Base-by-base conservation (phyloP, 2,329 filamentous ascomycete species). In the Sclerotiophoma versabilis region DNA sequence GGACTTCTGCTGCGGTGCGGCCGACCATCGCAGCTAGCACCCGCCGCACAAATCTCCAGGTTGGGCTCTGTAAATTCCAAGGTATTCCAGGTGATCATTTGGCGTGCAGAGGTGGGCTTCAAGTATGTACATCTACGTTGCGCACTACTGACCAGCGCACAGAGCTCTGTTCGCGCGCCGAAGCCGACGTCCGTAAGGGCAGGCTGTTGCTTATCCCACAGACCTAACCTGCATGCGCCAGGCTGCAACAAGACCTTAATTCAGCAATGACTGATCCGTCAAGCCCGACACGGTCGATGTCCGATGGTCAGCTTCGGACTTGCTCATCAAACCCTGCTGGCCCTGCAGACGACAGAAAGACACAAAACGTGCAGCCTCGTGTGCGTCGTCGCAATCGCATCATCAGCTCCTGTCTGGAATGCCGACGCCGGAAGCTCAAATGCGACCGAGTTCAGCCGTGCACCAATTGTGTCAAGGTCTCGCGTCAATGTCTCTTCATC, bases 401-500 rank as follows among this genome's bases (percentile, higher is more conserved):
- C 22, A 76, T 76, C 44, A 74, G 68, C 14, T 75, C 72, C 5
- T 76, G 74, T 47, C 67, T 76, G 15, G 74, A 76, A 58, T 76
- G 73, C 69, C 83, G 90, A 32, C 84, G 89, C 19, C 83, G 90
- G 33, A 93, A 93, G 75, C 79, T 92, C 50, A 91, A 90, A 72
- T 93, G 90, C 76, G 87, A 91, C 77, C 91, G 90, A 69, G 75
- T 80, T 17, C 83, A 88, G 44, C 88, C 90, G 56, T 93, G 90
- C 70, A 81, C 80, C 59, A 90, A 90, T 72, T 89, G 86, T 73
- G 75, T 73, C n/a, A 76, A 80, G 45, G 79, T 78, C 66, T 66
- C 70, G n/a, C 76, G 81, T 15, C 77, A 81, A 60, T 84, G 82
- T 62, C 72, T 89, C 30, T 91, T 89, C 68, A 80, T 91, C 29